Evolutionary conservation across 495 filamentous ascomycete genomes (phyloP), one percentile per base, ranked within the genome.

Genomic region (Delitschia confertaspora): DNA sequence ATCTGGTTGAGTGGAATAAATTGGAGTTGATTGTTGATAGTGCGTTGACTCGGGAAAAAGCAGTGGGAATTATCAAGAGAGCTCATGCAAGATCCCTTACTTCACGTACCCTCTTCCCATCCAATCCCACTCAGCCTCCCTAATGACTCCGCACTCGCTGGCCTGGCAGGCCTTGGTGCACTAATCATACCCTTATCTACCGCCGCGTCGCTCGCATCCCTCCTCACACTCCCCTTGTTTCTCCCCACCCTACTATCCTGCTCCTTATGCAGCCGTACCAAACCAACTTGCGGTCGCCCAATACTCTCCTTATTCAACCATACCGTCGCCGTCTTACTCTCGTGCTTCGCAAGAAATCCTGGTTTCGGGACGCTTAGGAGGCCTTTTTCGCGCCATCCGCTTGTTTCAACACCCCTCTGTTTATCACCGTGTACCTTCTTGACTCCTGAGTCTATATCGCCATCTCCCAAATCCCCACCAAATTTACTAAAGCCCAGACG

Each of bases 61-160:
- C n/a, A n/a, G n/a, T n/a, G n/a, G n/a, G n/a, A n/a, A n/a, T n/a
- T n/a, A n/a, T n/a, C n/a, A n/a, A n/a, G n/a, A n/a, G n/a, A n/a
- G n/a, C n/a, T n/a, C n/a, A n/a, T n/a, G n/a, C 20, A 23, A 24
- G 20, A 3, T 23, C 17, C 14, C 34, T 30, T 39, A 51, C 30
- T 42, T 51, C 35, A 46, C 31, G 37, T 51, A 51, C 24, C 48
- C 48, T 42, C 45, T 51, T n/a, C 48, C 48, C 36, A 51, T 23
- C 48, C 48, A 41, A 51, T 51, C 13, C 48, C 48, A 51, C 48
- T 51, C 48, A 51, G 20, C 42, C 48, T 38, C 13, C 48, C 48
- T 24, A 51, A 26, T 8, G 48, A 42, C 42, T 51, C 48, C 22
- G 48, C 48, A 46, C 48, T 51, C 18, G 13, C 23, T 25, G 48